Percentiles rank a stretch among this genome's conserved stretches.
These are phyloP conservation scores for Knufia petricola DNA, from an alignment of 2,329 filamentous ascomycete genomes.

Conservation along the genomic window DNA sequence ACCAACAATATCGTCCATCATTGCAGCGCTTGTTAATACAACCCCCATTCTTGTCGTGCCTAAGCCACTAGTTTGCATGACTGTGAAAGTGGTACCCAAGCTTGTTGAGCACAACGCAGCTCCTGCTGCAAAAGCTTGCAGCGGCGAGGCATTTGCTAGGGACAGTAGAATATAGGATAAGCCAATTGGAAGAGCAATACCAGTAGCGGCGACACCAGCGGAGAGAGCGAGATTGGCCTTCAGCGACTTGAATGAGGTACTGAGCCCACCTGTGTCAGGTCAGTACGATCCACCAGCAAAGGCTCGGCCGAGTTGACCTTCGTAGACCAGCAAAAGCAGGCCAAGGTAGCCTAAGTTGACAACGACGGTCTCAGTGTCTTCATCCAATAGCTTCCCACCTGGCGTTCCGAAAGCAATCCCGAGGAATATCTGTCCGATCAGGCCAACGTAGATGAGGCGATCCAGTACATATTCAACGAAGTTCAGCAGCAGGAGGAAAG, in stretches of 20 bases:
- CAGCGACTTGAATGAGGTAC: conserved; percentile 45
- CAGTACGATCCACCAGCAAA: no score
- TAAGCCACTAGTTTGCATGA: conserved; percentile 52
- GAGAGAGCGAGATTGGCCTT: conserved; percentile 54
- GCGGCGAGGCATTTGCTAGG: conserved; percentile 40
- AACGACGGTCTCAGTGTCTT: conserved; percentile 44
- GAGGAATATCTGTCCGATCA: conserved; percentile 61
- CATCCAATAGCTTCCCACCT: conserved; percentile 50
- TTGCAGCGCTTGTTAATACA: conserved; percentile 61
- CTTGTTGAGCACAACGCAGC: conserved; percentile 66
- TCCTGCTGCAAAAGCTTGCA: conserved; percentile 63
- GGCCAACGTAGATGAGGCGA: conserved; percentile 54
- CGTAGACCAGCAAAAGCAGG: conserved; percentile 61
- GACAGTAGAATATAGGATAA: conserved; percentile 53
- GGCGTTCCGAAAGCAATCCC: conserved; percentile 63
- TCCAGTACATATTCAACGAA: conserved; percentile 49
- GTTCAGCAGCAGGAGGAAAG: conserved; percentile 56
- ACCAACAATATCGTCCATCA: conserved; percentile 66
- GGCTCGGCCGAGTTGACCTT: no score
- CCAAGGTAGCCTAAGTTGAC: conserved; percentile 64
- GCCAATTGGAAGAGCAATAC: conserved; percentile 54
- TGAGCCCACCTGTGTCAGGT: no score
- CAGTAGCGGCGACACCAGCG: conserved; percentile 53
- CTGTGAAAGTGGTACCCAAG: conserved; percentile 60
- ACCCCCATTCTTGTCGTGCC: conserved; percentile 47